These are phyloP conservation scores for Globisporangium uncinulatum DNA, from an alignment of 352 stramenopile species.

Conservation along the genomic window DNA sequence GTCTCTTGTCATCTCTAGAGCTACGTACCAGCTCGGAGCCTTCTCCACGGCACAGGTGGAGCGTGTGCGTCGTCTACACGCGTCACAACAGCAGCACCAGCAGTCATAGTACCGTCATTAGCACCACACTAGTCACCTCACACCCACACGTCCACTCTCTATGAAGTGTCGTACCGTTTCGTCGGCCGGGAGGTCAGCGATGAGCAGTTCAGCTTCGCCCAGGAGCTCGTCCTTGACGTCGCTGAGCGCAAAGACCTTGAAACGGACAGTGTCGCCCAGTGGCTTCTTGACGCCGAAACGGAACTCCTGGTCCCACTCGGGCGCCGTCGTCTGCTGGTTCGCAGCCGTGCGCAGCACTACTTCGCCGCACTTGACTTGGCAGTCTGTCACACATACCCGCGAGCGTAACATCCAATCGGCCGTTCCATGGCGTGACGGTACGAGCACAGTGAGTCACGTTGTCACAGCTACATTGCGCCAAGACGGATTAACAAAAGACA, in stretches of 20 bases:
- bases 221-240: conserved; percentile 34
- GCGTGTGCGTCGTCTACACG: conserved; percentile 27
- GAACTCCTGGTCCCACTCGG: conserved; percentile 47
- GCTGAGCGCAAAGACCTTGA: conserved; percentile 52
- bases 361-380: conserved; percentile 46
- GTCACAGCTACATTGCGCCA: no score
- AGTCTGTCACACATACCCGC: no score
- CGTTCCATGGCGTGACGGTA: no score
- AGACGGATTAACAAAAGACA: no score
- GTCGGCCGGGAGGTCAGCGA: conserved; percentile 30
- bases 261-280: conserved; percentile 32
- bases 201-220: conserved; percentile 27
- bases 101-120: no score
- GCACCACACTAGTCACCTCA: no score
- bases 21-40: conserved; percentile 5
- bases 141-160: no score
- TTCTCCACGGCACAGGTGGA: conserved; percentile 14
- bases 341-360: conserved; percentile 41
- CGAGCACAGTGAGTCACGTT: no score
- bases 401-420: no score
- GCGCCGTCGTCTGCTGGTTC: conserved; percentile 33
- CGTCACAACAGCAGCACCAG: no score
- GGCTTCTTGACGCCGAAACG: conserved; percentile 48
- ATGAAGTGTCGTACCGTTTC: conserved; percentile 27
- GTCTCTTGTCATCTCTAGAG: no score